These are phyloP conservation scores for Fusarium decemcellulare DNA, from an alignment of 2,329 filamentous ascomycete genomes.

Conservation along the genomic window DNA sequence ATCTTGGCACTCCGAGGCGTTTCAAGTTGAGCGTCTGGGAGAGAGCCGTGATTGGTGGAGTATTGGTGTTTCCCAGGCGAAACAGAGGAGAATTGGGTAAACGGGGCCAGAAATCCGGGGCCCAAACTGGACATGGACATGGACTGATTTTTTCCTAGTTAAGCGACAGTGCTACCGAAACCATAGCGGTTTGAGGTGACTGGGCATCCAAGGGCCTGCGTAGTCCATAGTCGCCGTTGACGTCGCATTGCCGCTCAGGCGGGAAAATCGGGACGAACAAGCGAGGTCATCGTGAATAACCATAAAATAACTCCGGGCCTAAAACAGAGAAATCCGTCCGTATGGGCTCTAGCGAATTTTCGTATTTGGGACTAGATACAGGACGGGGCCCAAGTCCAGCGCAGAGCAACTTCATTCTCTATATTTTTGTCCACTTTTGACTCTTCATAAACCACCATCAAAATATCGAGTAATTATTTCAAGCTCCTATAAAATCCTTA, in stretches of 20 bases:
- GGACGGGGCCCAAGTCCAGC: too few species aligned
- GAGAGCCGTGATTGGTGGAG: slow-evolving; percentile 36
- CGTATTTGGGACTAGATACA: too few species aligned
- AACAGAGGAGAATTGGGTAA: slow-evolving; percentile 21
- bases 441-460: too few species aligned
- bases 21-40: slow-evolving; percentile 29
- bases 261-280: neutral
- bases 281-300: neutral
- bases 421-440: too few species aligned
- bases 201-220: neutral
- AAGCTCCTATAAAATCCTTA: too few species aligned
- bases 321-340: too few species aligned
- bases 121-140: neutral
- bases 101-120: slow-evolving; percentile 25
- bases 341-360: too few species aligned
- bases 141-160: slow-evolving; percentile 22
- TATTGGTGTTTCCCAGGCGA: slow-evolving; percentile 17
- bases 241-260: slow-evolving; percentile 1
- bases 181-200: slow-evolving; percentile 25
- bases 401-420: too few species aligned
- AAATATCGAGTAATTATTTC: too few species aligned
- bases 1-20: slow-evolving; percentile 28
- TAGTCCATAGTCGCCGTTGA: neutral
- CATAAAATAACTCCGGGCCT: neutral
- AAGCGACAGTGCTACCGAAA: slow-evolving; percentile 27